A percentile compares a stretch with the other conserved stretches of the same genome.
These are phyloP conservation scores for Coelastrella sp. DNA, from an alignment of 139 green algal species.

Conservation along the genomic window DNA sequence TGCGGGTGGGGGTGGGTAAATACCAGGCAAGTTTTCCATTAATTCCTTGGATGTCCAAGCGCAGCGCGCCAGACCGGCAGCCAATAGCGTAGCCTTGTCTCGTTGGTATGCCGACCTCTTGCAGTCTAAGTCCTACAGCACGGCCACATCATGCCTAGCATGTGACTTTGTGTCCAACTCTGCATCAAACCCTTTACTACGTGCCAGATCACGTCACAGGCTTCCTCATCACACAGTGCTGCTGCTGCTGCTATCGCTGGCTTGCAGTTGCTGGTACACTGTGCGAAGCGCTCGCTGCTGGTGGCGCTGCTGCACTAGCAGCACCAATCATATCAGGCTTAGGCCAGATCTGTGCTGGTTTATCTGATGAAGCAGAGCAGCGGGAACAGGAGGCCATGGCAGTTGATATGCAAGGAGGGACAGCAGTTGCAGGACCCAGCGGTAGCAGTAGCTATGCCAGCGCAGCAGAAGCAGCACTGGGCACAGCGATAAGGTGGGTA, in stretches of 20 bases:
- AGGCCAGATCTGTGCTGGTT: slow-evolving; percentile 72
- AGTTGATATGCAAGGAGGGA: slow-evolving; percentile 27
- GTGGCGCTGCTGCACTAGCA: slow-evolving; percentile 49
- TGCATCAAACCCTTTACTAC: no score
- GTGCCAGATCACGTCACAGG: no score
- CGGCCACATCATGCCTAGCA: no score
- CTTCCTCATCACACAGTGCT: not conserved
- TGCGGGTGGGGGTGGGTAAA: no score
- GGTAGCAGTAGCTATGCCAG: slow-evolving; percentile 40
- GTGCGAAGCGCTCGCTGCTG: slow-evolving; percentile 62
- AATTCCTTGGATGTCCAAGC: no score
- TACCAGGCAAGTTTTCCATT: no score
- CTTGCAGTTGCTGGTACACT: slow-evolving; percentile 66
- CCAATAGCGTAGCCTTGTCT: no score
- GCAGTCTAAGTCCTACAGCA: no score
- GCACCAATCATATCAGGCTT: slow-evolving; percentile 60
- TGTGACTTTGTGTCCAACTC: no score
- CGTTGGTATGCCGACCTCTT: no score
- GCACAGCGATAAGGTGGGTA: slow-evolving; percentile 67
- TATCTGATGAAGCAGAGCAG: slow-evolving; percentile 65
- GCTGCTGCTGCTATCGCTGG: not conserved
- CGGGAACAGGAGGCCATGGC: not conserved
- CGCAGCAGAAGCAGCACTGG: slow-evolving; percentile 77
- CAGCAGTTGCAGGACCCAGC: not conserved
- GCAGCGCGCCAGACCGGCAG: no score